Evolutionary conservation across 2,329 filamentous ascomycete genomes (phyloP), one percentile per base, ranked within the genome.

Genomic region (Penicillium sp.): DNA sequence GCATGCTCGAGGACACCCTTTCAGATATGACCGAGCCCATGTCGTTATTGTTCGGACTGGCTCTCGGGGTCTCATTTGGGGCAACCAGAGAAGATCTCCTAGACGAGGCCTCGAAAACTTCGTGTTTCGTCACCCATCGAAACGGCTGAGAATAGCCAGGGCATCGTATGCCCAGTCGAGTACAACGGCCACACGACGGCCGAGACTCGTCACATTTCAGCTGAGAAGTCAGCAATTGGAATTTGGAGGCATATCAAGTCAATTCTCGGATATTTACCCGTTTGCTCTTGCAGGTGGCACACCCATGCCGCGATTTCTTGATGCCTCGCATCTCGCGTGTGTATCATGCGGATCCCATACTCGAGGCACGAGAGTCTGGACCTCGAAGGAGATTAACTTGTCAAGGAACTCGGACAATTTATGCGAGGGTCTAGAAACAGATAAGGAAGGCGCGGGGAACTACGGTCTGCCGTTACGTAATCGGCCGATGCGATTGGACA

Each of bases 291-390:
- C 72, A 74, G 45, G 71, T 66, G n/a, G 69, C 68, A 62, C 72
- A 74, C 7, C 72, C 72, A 56, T 73, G 72, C n/a, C 72, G 69
- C 50, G 71, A 74, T 56, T 74, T 74, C 63, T 73, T 74, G 40
- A 74, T 72, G 57, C 71, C 65, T 51, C 71, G 67, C 71, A 74
- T 74, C 1, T 7, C 21, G 30, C 30, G 5, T n/a, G 24, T 16
- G 14, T 24, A 47, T 54, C 11, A 40, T 26, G 40, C 26, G n/a
- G n/a, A n/a, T n/a, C n/a, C n/a, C n/a, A n/a, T n/a, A n/a, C n/a
- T n/a, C n/a, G n/a, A n/a, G n/a, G n/a, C n/a, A n/a, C n/a, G n/a
- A n/a, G n/a, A n/a, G n/a, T n/a, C n/a, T n/a, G n/a, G n/a, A n/a
- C n/a, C n/a, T n/a, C n/a, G n/a, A n/a, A n/a, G n/a, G n/a, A n/a